Base-by-base conservation (phyloP, 2,329 filamentous ascomycete species). In the Daldinia eschscholtzii region DNA sequence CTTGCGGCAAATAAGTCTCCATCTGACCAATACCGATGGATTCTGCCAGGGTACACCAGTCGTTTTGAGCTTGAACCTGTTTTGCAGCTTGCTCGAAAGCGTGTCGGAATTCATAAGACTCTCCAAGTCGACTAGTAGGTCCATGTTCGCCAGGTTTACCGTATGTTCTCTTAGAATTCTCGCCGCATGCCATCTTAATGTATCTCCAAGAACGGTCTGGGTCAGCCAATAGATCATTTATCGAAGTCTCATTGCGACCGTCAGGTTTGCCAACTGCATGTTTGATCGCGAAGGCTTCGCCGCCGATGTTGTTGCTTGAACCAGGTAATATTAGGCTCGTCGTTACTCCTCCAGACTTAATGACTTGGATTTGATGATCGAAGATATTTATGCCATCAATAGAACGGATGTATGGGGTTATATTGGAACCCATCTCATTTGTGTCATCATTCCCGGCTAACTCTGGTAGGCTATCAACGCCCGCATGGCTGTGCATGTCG, bases 171-270 rank as follows among this genome's bases (percentile, higher is more conserved):
- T 91, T 91, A 1, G 90, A 82, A 73, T 92, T 92, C 79, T 92
- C 90, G 39, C 90, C 90, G 70, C 90, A 92, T 0, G 91, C 91
- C 90, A 92, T 92, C 81, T 93, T 92, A 84, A 93, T 91, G 77
- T 91, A 92, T 20, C 91, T 84, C 87, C 89, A 91, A 67, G 82
- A 87, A 23, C 83, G 83, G 46, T 90, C 89, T 0, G 89, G 89
- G 58, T 91, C 88, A 1, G 90, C 90, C 9, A 92, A 82, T 81
- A 92, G 84, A 71, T 91, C 87, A 26, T 83, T 80, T 2, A 87
- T 88, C 60, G 89, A 91, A 48, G 90, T 85, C 76, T 92, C 90
- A 15, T 83, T 80, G 23, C 90, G 85, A 3, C 89, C 88, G 70
- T 91, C 86, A 0, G 81, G 73, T 62, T 83, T 83, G 20, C 89